Base-by-base conservation (phyloP, 352 stramenopile genomes). In the Pythium guiyangense region DNA sequence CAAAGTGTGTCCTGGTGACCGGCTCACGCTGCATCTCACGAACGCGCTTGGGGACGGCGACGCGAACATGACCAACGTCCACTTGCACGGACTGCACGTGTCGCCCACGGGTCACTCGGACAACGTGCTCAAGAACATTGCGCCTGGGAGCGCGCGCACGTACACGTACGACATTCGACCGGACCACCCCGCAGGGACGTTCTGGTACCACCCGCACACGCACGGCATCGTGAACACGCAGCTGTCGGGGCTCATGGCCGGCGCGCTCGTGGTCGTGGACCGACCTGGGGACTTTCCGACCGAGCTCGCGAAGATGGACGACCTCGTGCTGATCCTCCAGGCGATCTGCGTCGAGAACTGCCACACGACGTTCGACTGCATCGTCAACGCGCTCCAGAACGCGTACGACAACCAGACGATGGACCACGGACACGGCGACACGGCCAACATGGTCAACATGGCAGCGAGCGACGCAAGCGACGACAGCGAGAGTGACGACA, bases 121-220 rank as follows among this genome's bases (percentile, higher is more conserved):
- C 53, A 88, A 90, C 54, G 74, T 90, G 25, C 66, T 88, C 49
- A 69, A 64, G 35, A 80, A 67, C 63, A 78, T 90, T 29, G 46
- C 57, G 25, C 74, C 83, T 0, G 67, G 74, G 46, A 66, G 52
- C 14, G 67, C 77, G 44, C 71, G 73, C 18, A 50, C 54, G 55
- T 92, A 90, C 63, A 69, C 73, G 40, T 92, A 88, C 60, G 62
- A 77, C n/a, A 84, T 92, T 53, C 76, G 78, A 1, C 46, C 62
- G 1, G 76, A 92, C 54, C 82, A 92, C 58, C 79, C 82, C 12
- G 54, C 76, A 9, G 82, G 82, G 14, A 90, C 82, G 48, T 92
- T 89, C 55, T 92, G 82, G 82, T 92, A 92, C 56, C 82, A 92
- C 54, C 78, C 82, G 17, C 82, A 92, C 62, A 63, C 71, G 35